A percentile compares a stretch with the other conserved stretches of the same genome.
Conservation (phyloP, 345 rosid genomes). For the Ceriops zippeliana region DNA sequence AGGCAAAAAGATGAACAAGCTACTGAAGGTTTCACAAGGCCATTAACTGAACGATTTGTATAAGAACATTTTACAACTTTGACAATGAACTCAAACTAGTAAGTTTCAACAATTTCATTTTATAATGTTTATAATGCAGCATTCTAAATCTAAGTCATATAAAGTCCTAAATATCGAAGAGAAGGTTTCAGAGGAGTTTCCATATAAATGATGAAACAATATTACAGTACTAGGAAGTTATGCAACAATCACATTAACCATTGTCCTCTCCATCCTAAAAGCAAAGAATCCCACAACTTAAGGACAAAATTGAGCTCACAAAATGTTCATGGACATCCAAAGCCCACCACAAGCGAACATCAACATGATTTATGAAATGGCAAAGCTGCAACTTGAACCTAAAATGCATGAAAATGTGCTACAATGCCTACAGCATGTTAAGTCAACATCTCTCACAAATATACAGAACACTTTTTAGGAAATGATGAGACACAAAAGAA, state of each 20-base stretch:
- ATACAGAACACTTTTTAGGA: neutral
- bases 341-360: neutral
- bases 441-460: neutral
- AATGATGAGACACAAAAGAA: conserved; percentile 13
- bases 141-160: neutral
- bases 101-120: no score
- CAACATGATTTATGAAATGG: neutral
- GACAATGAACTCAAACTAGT: no score
- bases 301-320: neutral
- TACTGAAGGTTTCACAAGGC: no score
- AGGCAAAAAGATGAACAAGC: no score
- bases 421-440: no score
- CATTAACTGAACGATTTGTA: no score
- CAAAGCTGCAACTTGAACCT: neutral
- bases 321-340: neutral
- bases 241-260: neutral
- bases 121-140: neutral
- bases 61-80: no score
- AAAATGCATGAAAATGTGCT: no score
- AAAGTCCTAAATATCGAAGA: no score
- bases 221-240: no score
- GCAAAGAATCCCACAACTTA: neutral
- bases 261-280: neutral
- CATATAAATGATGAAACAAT: no score
- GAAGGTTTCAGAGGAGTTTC: no score